Base-by-base conservation (phyloP, 208 protist species). In the Naegleria lovaniensis region DNA sequence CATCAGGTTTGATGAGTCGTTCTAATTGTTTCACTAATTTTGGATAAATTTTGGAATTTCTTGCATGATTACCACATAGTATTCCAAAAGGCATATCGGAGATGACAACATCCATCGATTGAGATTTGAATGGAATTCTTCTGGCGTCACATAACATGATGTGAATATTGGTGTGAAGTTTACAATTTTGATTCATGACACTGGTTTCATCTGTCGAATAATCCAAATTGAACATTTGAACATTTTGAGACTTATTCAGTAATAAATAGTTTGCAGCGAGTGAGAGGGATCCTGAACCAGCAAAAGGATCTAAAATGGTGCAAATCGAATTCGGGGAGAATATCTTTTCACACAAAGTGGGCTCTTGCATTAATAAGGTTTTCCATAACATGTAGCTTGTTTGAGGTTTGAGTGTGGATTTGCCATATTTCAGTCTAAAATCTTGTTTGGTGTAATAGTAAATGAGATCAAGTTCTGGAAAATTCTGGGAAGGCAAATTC, bases 1-100 rank as follows among this genome's bases (percentile, higher is more conserved):
- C 75, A 83, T 39, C 75, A 39, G 75, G 33, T n/a, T 92, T 91
- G 16, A 95, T 92, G 16, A 95, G 88, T 55, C 95, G 93, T 58
- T 95, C 76, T 43, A 92, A 94, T 91, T 95, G 93, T 3, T 87
- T 87, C 43, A 96, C 55, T 22, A 95, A 90, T 15, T 59, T 67
- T 22, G 94, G 94, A 90, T 96, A 96, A 0, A 96, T 91, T 5
- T 90, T 83, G 25, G 40, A 36, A 87, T 96, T 96, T 25, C 85
- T 89, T 38, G 85, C 59, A 92, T 96, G 95, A 25, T 58, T 95
- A 48, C 93, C 95, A 90, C 95, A 96, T 7, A 94, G 93, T 25
- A 92, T 87, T 9, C 95, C 95, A 92, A 96, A 96, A 0, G 95
- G 95, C 91, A 96, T 92, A 85, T 96, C 95, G 19, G 94, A 95